Conservation (phyloP, 257 asterid genomes). For the Ophiorrhiza pumila region DNA sequence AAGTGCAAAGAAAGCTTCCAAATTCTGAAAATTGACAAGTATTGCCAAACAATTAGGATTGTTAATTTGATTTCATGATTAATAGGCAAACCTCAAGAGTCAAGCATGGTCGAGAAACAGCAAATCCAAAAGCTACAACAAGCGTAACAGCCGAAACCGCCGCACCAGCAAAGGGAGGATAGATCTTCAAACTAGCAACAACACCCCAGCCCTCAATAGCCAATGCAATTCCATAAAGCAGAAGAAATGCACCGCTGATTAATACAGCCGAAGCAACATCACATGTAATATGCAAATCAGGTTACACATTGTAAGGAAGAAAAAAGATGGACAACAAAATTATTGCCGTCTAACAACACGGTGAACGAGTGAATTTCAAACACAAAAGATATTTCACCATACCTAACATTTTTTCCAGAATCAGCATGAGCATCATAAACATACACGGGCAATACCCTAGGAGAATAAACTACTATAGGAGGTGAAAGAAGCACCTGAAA, state of each 20-base stretch:
- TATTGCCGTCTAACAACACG: not conserved
- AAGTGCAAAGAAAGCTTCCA: not conserved
- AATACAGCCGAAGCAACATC: not conserved
- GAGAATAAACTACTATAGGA: conserved; percentile 96
- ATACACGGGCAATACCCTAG: conserved; percentile 95
- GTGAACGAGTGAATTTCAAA: not conserved
- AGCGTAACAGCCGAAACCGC: conserved; percentile 97
- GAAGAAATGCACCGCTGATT: conserved; percentile 91
- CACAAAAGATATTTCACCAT: not conserved
- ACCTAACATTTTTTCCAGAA: conserved; percentile 99
- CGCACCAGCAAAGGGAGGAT: conserved; percentile 99
- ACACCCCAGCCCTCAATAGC: conserved; percentile 99
- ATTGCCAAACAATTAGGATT: not conserved
- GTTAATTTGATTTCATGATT: not conserved
- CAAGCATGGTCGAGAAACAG: conserved; percentile 95
- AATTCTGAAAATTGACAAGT: not conserved
- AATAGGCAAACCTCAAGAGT: conserved; percentile 79
- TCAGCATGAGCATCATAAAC: conserved; percentile 99
- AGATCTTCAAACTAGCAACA: conserved; percentile 94
- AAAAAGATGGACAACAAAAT: not conserved
- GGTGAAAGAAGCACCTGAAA: conserved; percentile 97
- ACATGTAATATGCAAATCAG: not conserved
- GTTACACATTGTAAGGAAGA: not conserved
- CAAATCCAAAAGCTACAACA: conserved; percentile 97
- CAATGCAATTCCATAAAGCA: conserved; percentile 93